Evolutionary conservation across 257 asterid species (phyloP).

Genomic region (Jaltomata sinuosa): DNA sequence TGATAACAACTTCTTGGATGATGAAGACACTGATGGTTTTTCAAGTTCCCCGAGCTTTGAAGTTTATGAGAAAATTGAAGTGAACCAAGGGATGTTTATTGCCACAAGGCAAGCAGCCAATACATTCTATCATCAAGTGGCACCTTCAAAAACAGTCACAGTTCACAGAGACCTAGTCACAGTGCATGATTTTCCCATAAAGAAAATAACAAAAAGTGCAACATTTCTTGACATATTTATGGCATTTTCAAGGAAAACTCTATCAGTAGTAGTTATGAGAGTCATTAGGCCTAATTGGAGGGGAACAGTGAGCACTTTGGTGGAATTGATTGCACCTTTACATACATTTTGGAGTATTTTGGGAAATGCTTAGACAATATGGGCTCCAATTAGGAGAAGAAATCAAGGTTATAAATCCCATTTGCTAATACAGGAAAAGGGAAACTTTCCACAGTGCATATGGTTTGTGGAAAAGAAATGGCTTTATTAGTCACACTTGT

Average conservation of each 20-base stretch:
- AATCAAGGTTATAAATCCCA: background rate
- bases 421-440: background rate
- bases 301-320: conserved; percentile 1
- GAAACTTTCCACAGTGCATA: background rate
- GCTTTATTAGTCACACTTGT: conserved; percentile 15
- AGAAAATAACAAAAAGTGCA: background rate
- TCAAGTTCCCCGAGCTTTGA: conserved; percentile 23
- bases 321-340: conserved; percentile 17
- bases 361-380: conserved; percentile 10
- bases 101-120: conserved; percentile 30
- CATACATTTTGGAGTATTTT: conserved; percentile 13
- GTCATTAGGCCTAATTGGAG: conserved; percentile 13
- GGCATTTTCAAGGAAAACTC: conserved; percentile 7
- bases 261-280: conserved; percentile 4
- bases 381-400: too few relatives aligned
- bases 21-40: conserved; percentile 21
- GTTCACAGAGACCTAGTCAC: conserved; percentile 22
- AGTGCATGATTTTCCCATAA: conserved; percentile 7
- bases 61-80: conserved; percentile 30
- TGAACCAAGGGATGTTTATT: conserved; percentile 31
- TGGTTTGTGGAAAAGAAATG: background rate
- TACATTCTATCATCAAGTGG: conserved; percentile 31
- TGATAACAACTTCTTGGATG: conserved; percentile 18
- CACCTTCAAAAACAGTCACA: conserved; percentile 28
- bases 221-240: background rate